Percentiles rank a stretch among this genome's conserved stretches.
Evolutionary conservation across 305 asterid species (phyloP).

Genomic region (Withania somnifera): DNA sequence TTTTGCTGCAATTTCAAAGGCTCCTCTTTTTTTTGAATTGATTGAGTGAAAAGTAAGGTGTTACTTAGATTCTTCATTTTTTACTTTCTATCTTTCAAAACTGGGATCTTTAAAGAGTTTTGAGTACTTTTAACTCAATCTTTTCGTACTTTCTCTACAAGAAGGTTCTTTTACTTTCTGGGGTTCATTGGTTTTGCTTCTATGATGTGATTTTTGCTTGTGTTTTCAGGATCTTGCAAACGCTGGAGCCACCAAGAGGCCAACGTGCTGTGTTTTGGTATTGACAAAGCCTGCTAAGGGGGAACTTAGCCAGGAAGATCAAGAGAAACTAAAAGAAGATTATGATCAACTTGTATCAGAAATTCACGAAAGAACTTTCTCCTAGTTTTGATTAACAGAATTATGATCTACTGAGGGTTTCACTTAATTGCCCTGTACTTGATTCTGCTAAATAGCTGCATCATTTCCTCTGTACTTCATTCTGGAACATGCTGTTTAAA

Average conservation of each 20-base stretch:
- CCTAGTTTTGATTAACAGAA: conserved; percentile 25
- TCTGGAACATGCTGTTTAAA: background rate
- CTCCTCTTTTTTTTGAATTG: conserved; percentile 8
- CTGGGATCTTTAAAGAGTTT: conserved; percentile 6
- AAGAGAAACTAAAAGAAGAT: conserved; percentile 56
- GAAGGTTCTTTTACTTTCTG: conserved; percentile 1
- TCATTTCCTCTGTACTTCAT: background rate
- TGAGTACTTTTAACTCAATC: background rate
- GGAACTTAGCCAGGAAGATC: conserved; percentile 47
- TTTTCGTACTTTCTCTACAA: conserved; percentile 2
- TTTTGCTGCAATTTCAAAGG: background rate
- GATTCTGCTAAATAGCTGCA: background rate
- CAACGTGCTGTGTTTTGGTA: conserved; percentile 80
- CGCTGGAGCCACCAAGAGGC: conserved; percentile 86
- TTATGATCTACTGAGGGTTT: conserved; percentile 3
- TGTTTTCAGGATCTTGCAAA: conserved; percentile 68
- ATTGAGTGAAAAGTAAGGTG: conserved; percentile 35
- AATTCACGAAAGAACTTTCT: conserved; percentile 32
- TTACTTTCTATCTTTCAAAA: conserved; percentile 1
- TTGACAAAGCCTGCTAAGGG: conserved; percentile 57
- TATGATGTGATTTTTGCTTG: conserved; percentile 16
- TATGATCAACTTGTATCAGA: conserved; percentile 49
- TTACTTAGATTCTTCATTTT: conserved; percentile 16
- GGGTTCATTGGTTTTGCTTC: conserved; percentile 4
- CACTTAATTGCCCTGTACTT: background rate